Conservation (phyloP, 768 basidiomycete genomes). For the Rhizopogon roseolus region DNA sequence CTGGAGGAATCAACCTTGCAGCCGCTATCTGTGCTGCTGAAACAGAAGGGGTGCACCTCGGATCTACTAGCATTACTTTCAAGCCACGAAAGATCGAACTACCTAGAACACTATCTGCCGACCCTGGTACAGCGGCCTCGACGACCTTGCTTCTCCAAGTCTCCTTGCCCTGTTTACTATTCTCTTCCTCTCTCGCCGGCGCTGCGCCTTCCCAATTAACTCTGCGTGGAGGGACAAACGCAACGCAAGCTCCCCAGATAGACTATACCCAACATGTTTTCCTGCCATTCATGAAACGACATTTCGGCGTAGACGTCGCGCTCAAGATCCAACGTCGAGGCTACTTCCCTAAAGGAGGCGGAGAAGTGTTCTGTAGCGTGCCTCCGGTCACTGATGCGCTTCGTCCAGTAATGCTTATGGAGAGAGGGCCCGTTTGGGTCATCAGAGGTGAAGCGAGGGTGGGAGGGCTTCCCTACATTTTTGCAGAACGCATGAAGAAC, state of each 20-base stretch:
- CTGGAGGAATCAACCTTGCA: constrained; percentile 59
- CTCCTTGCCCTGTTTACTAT: constrained; percentile 64
- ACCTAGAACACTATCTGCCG: constrained; percentile 38
- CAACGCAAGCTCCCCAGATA: constrained; percentile 64
- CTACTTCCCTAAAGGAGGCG: constrained; percentile 73
- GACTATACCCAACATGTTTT: constrained; percentile 67
- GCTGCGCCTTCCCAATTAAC: constrained; percentile 39
- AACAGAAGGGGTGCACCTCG: constrained; percentile 49
- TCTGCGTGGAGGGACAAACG: constrained; percentile 72
- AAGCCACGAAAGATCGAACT: constrained; percentile 40
- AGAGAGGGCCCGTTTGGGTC: constrained; percentile 47
- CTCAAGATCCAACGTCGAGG: constrained; percentile 55
- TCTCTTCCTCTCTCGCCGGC: constrained; percentile 28
- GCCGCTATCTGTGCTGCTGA: constrained; percentile 53
- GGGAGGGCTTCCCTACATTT: constrained; percentile 52
- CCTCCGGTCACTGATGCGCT: constrained; percentile 36
- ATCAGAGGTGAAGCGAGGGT: constrained; percentile 62
- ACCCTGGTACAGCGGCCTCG: constrained; percentile 62
- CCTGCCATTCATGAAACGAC: constrained; percentile 59
- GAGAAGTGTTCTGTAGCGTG: constrained; percentile 44
- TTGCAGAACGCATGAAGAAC: constrained; percentile 53
- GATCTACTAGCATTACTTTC: constrained; percentile 53
- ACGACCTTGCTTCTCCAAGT: constrained; percentile 70
- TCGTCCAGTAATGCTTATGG: constrained; percentile 42
- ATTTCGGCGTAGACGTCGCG: constrained; percentile 42